A percentile compares a stretch with the other conserved stretches of the same genome.
These are phyloP conservation scores for Komagataella pseudopastoris DNA, from an alignment of 805 yeast species.

Conservation along the genomic window DNA sequence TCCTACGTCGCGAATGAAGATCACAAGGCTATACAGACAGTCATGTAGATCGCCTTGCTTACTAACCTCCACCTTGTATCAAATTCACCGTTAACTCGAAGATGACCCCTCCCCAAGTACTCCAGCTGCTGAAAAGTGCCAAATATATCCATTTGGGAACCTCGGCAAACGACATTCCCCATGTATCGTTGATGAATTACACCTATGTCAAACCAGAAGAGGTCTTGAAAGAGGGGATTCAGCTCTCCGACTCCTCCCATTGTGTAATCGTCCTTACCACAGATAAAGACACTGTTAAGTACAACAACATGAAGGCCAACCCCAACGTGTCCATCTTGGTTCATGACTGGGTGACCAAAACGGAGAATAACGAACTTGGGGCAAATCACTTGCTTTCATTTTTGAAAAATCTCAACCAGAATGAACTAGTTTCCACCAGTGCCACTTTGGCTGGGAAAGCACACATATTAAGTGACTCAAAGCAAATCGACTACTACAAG, in stretches of 20 bases:
- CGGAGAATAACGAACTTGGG: constrained; percentile 13
- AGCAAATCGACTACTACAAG: constrained; percentile 43
- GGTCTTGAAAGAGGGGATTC: constrained; percentile 9
- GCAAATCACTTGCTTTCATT: constrained; percentile 38
- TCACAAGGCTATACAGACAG: too few relatives aligned
- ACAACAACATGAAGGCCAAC: constrained; percentile 50
- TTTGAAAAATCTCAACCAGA: constrained; percentile 64
- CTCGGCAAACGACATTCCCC: constrained; percentile 52
- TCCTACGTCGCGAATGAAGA: too few relatives aligned
- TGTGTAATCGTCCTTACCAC: constrained; percentile 52
- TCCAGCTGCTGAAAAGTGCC: constrained; percentile 39
- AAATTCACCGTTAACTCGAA: neutral
- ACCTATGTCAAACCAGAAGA: constrained; percentile 39
- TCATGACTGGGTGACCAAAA: constrained; percentile 81
- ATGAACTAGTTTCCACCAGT: constrained; percentile 66
- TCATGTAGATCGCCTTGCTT: neutral
- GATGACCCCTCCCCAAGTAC: constrained; percentile 16
- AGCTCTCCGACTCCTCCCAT: constrained; percentile 1
- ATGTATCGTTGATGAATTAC: constrained; percentile 86
- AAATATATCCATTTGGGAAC: constrained; percentile 81
- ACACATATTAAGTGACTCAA: constrained; percentile 27
- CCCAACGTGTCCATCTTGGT: constrained; percentile 72
- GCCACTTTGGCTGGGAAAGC: constrained; percentile 75
- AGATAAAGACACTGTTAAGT: constrained; percentile 60
- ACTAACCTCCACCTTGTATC: neutral